Evolutionary conservation across 164 flowering plant genomes (phyloP).

Genomic region (Vitis rotundifolia): DNA sequence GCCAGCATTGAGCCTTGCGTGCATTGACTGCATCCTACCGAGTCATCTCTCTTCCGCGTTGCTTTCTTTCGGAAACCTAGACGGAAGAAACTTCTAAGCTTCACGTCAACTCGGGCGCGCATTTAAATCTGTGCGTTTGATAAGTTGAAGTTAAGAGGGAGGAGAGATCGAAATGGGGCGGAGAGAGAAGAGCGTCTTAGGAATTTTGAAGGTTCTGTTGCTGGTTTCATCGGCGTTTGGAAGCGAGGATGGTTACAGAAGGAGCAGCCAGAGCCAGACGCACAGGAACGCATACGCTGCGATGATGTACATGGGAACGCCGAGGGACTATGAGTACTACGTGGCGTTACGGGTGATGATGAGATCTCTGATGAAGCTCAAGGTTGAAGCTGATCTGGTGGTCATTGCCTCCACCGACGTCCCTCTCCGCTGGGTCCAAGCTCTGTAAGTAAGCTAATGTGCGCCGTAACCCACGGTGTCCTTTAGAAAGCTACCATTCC

Average conservation of each 20-base stretch:
- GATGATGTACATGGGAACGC: constrained; percentile 99
- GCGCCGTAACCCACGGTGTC: background rate
- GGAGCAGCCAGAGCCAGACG: constrained; percentile 7
- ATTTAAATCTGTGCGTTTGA: too few relatives aligned
- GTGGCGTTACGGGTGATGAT: constrained; percentile 86
- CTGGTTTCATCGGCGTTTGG: constrained; percentile 10
- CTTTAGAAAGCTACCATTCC: background rate
- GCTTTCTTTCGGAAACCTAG: too few relatives aligned
- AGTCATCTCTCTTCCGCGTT: background rate
- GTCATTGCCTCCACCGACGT: constrained; percentile 94
- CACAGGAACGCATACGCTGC: constrained; percentile 78
- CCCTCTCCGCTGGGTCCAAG: constrained; percentile 70
- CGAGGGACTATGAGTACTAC: constrained; percentile 96
- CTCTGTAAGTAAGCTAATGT: constrained; percentile 63
- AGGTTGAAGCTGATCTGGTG: constrained; percentile 78
- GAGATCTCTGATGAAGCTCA: constrained; percentile 57
- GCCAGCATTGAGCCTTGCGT: too few relatives aligned
- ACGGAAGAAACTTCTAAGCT: too few relatives aligned
- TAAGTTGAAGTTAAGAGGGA: too few relatives aligned
- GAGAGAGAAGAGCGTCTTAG: too few relatives aligned
- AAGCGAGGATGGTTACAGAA: background rate
- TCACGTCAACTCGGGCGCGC: too few relatives aligned
- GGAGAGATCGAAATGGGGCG: too few relatives aligned
- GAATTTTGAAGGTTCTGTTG: constrained; percentile 1
- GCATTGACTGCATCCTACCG: too few relatives aligned